Evolutionary conservation across 2,329 filamentous ascomycete genomes (phyloP).

Genomic region (Microascus cirrosus): DNA sequence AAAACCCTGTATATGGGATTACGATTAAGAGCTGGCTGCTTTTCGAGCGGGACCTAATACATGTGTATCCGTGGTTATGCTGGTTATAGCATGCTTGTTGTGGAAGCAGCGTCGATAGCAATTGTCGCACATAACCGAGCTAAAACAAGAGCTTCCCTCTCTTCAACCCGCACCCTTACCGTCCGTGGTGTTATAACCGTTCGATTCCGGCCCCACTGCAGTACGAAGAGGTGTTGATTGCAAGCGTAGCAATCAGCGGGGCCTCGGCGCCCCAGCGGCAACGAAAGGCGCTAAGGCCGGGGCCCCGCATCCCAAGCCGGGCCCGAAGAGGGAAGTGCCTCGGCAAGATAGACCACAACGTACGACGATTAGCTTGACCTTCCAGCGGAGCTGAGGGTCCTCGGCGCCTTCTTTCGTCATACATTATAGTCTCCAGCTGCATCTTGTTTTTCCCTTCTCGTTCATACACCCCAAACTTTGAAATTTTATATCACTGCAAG

Average conservation of each 20-base stretch:
- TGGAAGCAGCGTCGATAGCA: too few species aligned
- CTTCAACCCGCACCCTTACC: too few species aligned
- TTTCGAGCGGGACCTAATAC: too few species aligned
- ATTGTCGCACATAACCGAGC: too few species aligned
- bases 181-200: too few species aligned
- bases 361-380: not conserved
- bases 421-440: not conserved
- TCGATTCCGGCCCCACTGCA: too few species aligned
- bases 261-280: not conserved
- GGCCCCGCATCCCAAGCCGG: not conserved
- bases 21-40: not conserved
- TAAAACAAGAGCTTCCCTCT: too few species aligned
- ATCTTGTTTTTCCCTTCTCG: too few species aligned
- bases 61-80: too few species aligned
- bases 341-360: not conserved
- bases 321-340: not conserved
- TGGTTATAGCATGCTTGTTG: too few species aligned
- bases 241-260: not conserved
- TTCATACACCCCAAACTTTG: not conserved
- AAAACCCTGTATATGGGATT: not conserved
- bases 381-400: not conserved
- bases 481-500: not conserved
- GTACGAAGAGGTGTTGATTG: too few species aligned
- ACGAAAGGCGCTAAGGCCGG: not conserved
- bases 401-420: not conserved